Evolutionary conservation across 176 grass and related monocot species (phyloP).

Genomic region (Bonia amplexicaulis): DNA sequence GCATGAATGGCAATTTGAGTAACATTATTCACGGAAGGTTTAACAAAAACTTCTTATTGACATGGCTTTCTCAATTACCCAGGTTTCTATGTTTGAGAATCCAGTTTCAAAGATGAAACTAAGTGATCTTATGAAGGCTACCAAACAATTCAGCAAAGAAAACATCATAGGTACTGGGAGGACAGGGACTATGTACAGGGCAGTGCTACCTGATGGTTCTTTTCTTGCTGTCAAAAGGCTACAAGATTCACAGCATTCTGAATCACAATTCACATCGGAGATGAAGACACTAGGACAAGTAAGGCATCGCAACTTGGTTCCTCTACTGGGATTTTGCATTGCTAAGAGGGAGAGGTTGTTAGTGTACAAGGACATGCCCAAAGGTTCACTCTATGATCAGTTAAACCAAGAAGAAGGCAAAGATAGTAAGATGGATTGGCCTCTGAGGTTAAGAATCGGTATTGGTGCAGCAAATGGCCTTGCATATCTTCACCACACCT

Average conservation of each 20-base stretch:
- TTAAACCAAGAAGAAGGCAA: conserved; percentile 36
- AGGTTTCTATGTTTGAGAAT: conserved; percentile 94
- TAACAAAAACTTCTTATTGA: background rate
- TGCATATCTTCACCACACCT: conserved; percentile 88
- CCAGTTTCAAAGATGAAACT: conserved; percentile 91
- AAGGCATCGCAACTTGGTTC: conserved; percentile 76
- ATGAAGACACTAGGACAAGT: conserved; percentile 85
- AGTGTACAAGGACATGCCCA: conserved; percentile 81
- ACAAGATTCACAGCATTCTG: conserved; percentile 82
- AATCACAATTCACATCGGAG: conserved; percentile 77
- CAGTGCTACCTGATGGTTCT: conserved; percentile 68
- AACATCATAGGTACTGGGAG: conserved; percentile 73
- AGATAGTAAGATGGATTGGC: conserved; percentile 52
- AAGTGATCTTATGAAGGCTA: conserved; percentile 90
- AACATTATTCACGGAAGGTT: background rate
- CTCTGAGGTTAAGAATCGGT: conserved; percentile 63
- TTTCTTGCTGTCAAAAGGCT: conserved; percentile 79
- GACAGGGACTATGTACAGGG: conserved; percentile 82
- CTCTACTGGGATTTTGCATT: conserved; percentile 71
- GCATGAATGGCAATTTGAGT: background rate
- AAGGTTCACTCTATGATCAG: conserved; percentile 71
- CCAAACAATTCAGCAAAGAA: conserved; percentile 65
- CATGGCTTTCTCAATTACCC: conserved; percentile 19
- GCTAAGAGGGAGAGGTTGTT: conserved; percentile 79
- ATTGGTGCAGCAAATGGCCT: conserved; percentile 77